Percentiles rank a stretch among this genome's conserved stretches.
Evolutionary conservation across 805 yeast species (phyloP).

Genomic region (Metschnikowia borealis): DNA sequence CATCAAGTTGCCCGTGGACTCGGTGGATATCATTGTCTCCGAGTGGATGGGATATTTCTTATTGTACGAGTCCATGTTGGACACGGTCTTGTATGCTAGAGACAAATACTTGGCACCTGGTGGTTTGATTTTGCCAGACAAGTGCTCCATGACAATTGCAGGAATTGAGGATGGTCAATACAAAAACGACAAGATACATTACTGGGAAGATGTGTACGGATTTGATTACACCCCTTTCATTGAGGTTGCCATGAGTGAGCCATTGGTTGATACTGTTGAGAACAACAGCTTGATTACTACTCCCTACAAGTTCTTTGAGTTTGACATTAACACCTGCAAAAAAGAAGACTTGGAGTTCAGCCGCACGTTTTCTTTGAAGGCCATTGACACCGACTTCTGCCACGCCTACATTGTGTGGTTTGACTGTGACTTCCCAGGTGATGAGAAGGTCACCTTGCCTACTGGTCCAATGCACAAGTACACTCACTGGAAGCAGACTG

Average conservation of each 20-base stretch:
- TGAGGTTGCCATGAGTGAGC: constrained; percentile 83
- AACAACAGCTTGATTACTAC: constrained; percentile 69
- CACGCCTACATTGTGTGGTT: constrained; percentile 95
- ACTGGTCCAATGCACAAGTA: constrained; percentile 93
- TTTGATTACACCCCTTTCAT: constrained; percentile 92
- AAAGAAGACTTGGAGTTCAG: constrained; percentile 78
- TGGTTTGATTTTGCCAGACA: constrained; percentile 93
- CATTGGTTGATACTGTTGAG: constrained; percentile 93
- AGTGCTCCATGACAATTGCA: constrained; percentile 83
- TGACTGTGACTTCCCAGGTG: constrained; percentile 82
- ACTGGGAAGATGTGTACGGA: constrained; percentile 97
- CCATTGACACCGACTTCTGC: constrained; percentile 73
- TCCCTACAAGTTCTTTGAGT: constrained; percentile 63
- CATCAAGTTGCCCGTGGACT: constrained; percentile 73
- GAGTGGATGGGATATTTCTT: constrained; percentile 99
- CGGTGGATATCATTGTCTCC: constrained; percentile 91
- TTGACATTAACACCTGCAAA: constrained; percentile 86
- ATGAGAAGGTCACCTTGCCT: constrained; percentile 66
- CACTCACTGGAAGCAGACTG: constrained; percentile 99
- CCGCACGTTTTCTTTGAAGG: constrained; percentile 63
- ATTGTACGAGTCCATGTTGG: constrained; percentile 95
- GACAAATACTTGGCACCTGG: constrained; percentile 79
- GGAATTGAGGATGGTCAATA: constrained; percentile 91
- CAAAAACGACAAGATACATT: constrained; percentile 84
- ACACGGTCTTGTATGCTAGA: constrained; percentile 91